These are phyloP conservation scores for Abrus precatorius DNA, from an alignment of 306 rosid genomes.

Conservation along the genomic window DNA sequence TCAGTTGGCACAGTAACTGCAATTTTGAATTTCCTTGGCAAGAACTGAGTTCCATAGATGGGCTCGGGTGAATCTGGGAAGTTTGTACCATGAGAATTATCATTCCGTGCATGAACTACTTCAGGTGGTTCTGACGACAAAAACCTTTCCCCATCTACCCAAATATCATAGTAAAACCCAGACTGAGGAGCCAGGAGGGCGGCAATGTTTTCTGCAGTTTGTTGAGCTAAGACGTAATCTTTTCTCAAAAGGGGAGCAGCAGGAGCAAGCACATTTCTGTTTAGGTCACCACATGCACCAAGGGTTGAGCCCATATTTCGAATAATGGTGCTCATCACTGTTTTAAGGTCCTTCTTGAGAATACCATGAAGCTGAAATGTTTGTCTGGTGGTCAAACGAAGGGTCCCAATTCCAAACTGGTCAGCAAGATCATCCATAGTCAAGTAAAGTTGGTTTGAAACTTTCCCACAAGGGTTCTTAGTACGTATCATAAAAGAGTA, in stretches of 20 bases:
- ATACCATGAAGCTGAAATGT: conserved; percentile 99
- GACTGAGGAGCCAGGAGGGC: conserved; percentile 92
- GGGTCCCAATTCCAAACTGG: conserved; percentile 97
- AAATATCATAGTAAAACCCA: conserved; percentile 95
- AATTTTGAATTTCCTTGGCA: conserved; percentile 97
- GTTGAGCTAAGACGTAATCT: conserved; percentile 92
- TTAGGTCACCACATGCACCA: conserved; percentile 98
- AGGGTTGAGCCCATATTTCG: conserved; percentile 90
- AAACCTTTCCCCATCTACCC: conserved; percentile 94
- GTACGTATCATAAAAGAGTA: conserved; percentile 98
- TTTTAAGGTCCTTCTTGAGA: conserved; percentile 89
- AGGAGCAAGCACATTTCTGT: conserved; percentile 98
- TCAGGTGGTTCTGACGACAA: conserved; percentile 87
- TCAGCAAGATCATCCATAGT: conserved; percentile 99
- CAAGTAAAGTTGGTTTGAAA: conserved; percentile 83
- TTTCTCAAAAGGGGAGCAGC: conserved; percentile 84
- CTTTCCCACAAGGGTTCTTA: conserved; percentile 95
- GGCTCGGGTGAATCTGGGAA: conserved; percentile 96
- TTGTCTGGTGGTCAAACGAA: conserved; percentile 93
- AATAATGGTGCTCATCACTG: conserved; percentile 85
- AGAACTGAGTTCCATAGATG: conserved; percentile 93
- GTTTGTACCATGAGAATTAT: conserved; percentile 91
- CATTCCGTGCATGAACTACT: conserved; percentile 86
- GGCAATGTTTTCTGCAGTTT: conserved; percentile 95
- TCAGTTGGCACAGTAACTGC: conserved; percentile 98